Evolutionary conservation across 805 yeast species (phyloP).

Genomic region (Suhomyces xylopsoci): DNA sequence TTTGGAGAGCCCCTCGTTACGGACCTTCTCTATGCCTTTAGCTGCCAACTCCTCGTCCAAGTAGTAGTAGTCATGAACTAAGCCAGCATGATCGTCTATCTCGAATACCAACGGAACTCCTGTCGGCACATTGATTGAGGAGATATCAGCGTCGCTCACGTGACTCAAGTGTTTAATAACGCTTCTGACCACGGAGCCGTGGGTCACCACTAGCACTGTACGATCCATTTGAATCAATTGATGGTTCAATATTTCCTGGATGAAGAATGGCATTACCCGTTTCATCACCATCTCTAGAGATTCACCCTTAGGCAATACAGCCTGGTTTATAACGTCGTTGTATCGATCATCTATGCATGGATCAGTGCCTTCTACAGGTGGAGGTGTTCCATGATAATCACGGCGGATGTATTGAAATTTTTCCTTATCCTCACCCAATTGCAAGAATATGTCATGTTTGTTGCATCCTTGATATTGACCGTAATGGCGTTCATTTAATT

Average conservation of each 20-base stretch:
- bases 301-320: conserved; percentile 37
- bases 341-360: conserved; percentile 36
- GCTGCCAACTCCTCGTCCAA: conserved; percentile 40
- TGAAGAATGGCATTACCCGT: conserved; percentile 37
- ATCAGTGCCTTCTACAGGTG: conserved; percentile 26
- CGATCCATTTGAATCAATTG: conserved; percentile 21
- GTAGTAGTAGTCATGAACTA: conserved; percentile 32
- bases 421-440: conserved; percentile 30
- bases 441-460: conserved; percentile 33
- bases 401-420: conserved; percentile 38
- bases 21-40: conserved; percentile 35
- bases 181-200: conserved; percentile 42
- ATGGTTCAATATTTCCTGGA: conserved; percentile 24
- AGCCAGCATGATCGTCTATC: conserved; percentile 26
- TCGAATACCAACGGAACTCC: conserved; percentile 46
- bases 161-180: conserved; percentile 36
- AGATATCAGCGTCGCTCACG: conserved; percentile 36
- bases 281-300: conserved; percentile 38
- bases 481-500: conserved; percentile 44
- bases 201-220: conserved; percentile 39
- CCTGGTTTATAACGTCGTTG: conserved; percentile 17
- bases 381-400: conserved; percentile 37
- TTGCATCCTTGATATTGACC: conserved; percentile 42
- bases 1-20: conserved; percentile 20
- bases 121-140: conserved; percentile 42